A percentile compares a stretch with the other conserved stretches of the same genome.
Conservation (phyloP, 768 basidiomycete species). For the Leccinellum albellum region DNA sequence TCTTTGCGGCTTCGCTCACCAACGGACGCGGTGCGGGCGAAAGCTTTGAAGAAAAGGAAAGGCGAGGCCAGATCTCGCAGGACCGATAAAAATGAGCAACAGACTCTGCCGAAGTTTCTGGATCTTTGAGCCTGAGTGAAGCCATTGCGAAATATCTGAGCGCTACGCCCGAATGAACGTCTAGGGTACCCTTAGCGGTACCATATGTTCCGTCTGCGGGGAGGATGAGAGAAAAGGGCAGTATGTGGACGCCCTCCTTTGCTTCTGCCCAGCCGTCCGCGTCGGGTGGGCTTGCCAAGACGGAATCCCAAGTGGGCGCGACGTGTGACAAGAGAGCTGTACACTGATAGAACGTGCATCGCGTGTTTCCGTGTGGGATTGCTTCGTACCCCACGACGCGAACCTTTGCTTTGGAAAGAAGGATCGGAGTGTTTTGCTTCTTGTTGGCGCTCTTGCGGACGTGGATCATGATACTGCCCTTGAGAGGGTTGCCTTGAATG, state of each 20-base stretch:
- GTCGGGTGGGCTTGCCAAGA: slow-evolving; percentile 47
- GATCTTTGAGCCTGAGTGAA: slow-evolving; percentile 73
- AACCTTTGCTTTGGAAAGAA: slow-evolving; percentile 72
- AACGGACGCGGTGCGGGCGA: slow-evolving; percentile 58
- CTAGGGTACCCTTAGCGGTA: slow-evolving; percentile 54
- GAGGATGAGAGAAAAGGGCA: slow-evolving; percentile 73
- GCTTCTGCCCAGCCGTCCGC: slow-evolving; percentile 61
- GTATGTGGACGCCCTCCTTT: slow-evolving; percentile 58
- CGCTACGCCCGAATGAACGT: slow-evolving; percentile 52
- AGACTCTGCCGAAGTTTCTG: slow-evolving; percentile 54
- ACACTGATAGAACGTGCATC: slow-evolving; percentile 81
- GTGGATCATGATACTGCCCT: slow-evolving; percentile 64
- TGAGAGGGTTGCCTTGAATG: slow-evolving; percentile 75
- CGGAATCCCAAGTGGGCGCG: slow-evolving; percentile 40
- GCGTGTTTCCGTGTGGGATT: slow-evolving; percentile 49
- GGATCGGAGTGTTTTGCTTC: slow-evolving; percentile 46
- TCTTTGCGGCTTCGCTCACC: slow-evolving; percentile 50
- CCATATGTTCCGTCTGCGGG: slow-evolving; percentile 53
- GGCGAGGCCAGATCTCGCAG: slow-evolving; percentile 74
- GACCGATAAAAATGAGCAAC: slow-evolving; percentile 89
- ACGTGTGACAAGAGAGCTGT: slow-evolving; percentile 51
- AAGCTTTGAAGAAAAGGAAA: slow-evolving; percentile 60
- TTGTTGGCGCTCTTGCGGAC: slow-evolving; percentile 55
- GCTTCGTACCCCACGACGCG: slow-evolving; percentile 85
- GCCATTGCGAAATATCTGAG: slow-evolving; percentile 80